phyloP scores from a whole-genome alignment of 2,329 filamentous ascomycete species.

The Aspergillus puulaauensis region DNA sequence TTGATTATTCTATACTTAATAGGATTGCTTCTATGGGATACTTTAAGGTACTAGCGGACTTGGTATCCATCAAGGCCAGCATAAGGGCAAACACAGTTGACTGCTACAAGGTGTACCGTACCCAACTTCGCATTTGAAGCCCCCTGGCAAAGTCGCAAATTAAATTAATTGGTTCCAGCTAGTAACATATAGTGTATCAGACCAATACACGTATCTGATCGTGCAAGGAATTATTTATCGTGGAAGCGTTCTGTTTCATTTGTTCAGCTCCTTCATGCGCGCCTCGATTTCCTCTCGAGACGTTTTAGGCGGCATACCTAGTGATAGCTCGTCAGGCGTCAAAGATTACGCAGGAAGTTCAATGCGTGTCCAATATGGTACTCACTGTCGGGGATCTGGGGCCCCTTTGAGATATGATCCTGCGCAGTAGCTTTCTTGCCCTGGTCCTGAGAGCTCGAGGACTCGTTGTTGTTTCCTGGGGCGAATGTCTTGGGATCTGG shows the following conservation, averaged over 20 bases:
- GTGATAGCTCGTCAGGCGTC: neutral
- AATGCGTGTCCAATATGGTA: neutral
- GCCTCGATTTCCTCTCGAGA: conserved; percentile 67
- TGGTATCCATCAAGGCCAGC: neutral
- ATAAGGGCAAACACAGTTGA: neutral
- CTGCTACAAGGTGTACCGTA: neutral
- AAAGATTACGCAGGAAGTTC: neutral
- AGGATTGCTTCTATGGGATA: neutral
- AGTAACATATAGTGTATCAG: neutral
- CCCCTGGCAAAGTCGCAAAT: neutral
- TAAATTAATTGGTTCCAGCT: neutral
- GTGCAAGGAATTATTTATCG: no score
- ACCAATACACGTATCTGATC: no score
- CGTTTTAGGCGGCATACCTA: conserved; percentile 44
- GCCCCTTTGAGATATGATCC: conserved; percentile 45
- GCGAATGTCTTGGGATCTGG: conserved; percentile 27
- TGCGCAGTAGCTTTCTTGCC: conserved; percentile 35
- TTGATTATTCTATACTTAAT: no score
- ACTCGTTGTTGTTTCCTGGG: conserved; percentile 19
- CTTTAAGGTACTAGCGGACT: neutral
- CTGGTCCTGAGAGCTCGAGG: conserved; percentile 16
- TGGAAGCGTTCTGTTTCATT: conserved; percentile 32
- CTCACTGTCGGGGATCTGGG: conserved; percentile 44
- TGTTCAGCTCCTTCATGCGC: conserved; percentile 66
- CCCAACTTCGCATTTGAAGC: neutral